Evolutionary conservation across 192 early-diverging fungal genomes (phyloP).

Genomic region (Lunasporangiospora selenospora): DNA sequence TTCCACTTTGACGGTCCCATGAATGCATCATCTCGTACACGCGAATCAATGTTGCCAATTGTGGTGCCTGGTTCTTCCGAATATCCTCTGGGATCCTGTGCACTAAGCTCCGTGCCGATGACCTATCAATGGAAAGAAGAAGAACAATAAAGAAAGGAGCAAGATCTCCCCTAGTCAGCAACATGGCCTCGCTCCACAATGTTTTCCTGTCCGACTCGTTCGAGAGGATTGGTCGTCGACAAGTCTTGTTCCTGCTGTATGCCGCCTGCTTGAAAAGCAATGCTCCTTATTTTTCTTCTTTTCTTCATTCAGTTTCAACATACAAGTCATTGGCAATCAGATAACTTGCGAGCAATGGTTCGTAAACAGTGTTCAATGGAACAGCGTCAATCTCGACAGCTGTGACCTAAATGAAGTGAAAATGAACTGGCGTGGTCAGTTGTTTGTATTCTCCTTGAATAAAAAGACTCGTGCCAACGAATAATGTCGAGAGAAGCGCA

Average conservation of each 20-base stretch:
- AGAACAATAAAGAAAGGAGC: no score
- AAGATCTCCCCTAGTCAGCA: no score
- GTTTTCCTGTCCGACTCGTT: no score
- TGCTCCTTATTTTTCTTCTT: no score
- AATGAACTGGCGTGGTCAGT: no score
- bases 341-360: conserved; percentile 35
- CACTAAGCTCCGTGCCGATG: conserved; percentile 34
- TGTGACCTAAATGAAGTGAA: conserved; percentile 20
- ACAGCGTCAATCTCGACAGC: conserved; percentile 42
- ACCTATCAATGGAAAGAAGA: conserved; percentile 3
- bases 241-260: no score
- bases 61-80: conserved; percentile 23
- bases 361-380: conserved; percentile 39
- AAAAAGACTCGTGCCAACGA: no score
- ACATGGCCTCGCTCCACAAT: no score
- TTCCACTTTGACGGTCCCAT: conserved; percentile 43
- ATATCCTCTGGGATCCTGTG: conserved; percentile 20
- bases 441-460: no score
- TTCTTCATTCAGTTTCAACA: background rate
- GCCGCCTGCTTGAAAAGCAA: no score
- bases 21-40: conserved; percentile 28
- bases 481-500: no score
- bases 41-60: conserved; percentile 23
- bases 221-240: no score
- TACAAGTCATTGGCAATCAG: conserved; percentile 42